phyloP scores from a whole-genome alignment of 352 stramenopile genomes.

The Thalassiosira livingstoniorum region DNA sequence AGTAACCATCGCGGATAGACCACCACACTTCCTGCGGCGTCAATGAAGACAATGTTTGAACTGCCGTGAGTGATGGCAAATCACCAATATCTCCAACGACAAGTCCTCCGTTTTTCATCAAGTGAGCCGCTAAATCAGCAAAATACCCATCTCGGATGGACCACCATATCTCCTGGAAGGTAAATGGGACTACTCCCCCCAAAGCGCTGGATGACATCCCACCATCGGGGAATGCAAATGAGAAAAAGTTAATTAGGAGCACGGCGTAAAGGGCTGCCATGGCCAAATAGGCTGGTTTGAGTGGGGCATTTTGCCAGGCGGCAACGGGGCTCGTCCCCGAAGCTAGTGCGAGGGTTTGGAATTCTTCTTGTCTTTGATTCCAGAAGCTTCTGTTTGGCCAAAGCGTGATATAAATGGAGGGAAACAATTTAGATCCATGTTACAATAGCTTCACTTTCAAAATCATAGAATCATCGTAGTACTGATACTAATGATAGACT shows the following conservation, averaged over 20 bases:
- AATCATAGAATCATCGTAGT: not conserved
- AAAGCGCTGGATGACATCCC: conserved; percentile 60
- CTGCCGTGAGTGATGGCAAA: too few species aligned
- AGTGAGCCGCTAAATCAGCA: conserved; percentile 49
- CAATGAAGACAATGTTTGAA: conserved; percentile 4
- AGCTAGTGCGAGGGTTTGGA: conserved; percentile 31
- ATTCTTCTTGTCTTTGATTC: conserved; percentile 50
- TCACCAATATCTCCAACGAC: conserved; percentile 15
- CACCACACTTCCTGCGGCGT: conserved; percentile 46
- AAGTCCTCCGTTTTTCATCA: conserved; percentile 60
- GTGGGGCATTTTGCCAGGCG: conserved; percentile 13
- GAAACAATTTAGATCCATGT: not conserved
- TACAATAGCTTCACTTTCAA: not conserved
- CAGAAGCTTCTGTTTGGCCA: conserved; percentile 52
- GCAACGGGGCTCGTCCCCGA: not conserved
- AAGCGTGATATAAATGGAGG: not conserved
- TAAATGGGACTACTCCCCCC: conserved; percentile 47
- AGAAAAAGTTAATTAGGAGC: conserved; percentile 2
- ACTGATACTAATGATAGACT: too few species aligned
- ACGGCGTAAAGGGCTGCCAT: conserved; percentile 51
- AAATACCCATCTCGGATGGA: conserved; percentile 61
- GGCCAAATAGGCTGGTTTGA: conserved; percentile 52
- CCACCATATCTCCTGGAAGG: conserved; percentile 62
- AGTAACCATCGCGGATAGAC: conserved; percentile 53
- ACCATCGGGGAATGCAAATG: conserved; percentile 39